Conservation (phyloP, 2,329 filamentous ascomycete genomes). For the Pseudogymnoascus sp. region DNA sequence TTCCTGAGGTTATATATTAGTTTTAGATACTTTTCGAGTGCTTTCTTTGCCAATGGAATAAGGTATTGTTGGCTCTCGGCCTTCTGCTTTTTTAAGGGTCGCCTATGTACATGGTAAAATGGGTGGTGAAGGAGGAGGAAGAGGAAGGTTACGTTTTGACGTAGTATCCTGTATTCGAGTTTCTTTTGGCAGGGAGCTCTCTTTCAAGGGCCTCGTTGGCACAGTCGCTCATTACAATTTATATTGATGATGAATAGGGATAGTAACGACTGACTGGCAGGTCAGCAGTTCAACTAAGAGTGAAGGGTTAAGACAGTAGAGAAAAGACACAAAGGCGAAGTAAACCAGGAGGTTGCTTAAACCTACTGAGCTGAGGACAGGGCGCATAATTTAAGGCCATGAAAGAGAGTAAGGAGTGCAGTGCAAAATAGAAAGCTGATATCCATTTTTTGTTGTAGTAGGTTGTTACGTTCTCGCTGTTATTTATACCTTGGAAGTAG, state of each 20-base stretch:
- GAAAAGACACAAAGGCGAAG: not conserved
- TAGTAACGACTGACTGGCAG: no score
- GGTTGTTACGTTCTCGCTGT: not conserved
- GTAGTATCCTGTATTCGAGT: constrained; percentile 1
- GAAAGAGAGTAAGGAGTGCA: not conserved
- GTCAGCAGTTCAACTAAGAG: no score
- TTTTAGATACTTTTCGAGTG: constrained; percentile 6
- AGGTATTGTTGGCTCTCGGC: no score
- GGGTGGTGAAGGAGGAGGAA: not conserved
- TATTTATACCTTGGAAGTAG: not conserved
- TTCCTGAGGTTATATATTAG: constrained; percentile 11
- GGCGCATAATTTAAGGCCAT: not conserved
- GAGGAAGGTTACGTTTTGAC: not conserved
- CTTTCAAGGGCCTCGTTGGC: no score
- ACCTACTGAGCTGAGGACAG: not conserved
- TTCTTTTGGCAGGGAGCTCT: not conserved
- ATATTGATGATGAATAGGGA: no score
- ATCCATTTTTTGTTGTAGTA: not conserved
- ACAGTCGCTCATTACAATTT: not conserved
- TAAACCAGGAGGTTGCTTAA: not conserved
- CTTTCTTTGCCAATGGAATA: not conserved
- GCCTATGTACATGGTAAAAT: no score
- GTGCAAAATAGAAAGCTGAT: not conserved
- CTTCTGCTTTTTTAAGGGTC: no score
- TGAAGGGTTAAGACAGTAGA: no score